Base-by-base conservation (phyloP, 331 rosid species). In the Cydonia oblonga region DNA sequence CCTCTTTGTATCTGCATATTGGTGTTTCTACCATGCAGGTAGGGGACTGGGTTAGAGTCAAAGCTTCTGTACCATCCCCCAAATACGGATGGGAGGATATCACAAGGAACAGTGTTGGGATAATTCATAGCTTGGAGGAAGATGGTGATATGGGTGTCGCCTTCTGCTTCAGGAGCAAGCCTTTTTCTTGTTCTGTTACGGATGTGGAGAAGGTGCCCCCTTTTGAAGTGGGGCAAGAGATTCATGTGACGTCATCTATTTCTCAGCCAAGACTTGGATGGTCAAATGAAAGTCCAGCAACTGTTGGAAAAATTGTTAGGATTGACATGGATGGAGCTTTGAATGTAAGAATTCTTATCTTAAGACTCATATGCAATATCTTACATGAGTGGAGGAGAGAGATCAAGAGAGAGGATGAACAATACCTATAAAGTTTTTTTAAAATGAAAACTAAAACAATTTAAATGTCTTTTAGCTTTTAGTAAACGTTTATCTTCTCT, bases 31-130 rank as follows among this genome's bases (percentile, higher is more conserved):
- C 30, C 49, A 62, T 59, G 69, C 83, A 95, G 99, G 97, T 95
- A 64, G 97, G 99, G 76, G 96, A 91, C 77, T 95, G 99, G 99
- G 99, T 91, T 60, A 83, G 92, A 86, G 99, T 95, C 79, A 95
- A 95, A 82, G 86, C 96, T 79, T 91, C 99, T 3, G 99, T 95
- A 42, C 86, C 99, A 32, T 89, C 99, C 73, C 99, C 99, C 54
- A 95, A 88, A 82, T 95, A 95, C 68, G 99, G 99, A 71, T 95
- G 99, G 99, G 99, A 95, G 60, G 99, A 95, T 74, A 83, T 95
- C 71, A 86, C 96, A 42, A 88, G 96, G 85, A 89, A 81, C 84
- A 89, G 97, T 80, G 73, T 95, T 76, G 99, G 99, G 67, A 72
- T 91, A 73, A 95, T 95, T 75, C 97, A 90, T 83, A 81, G 96